These are phyloP conservation scores for Nigrospora oryzae DNA, from an alignment of 2,329 filamentous ascomycete species.

Conservation along the genomic window DNA sequence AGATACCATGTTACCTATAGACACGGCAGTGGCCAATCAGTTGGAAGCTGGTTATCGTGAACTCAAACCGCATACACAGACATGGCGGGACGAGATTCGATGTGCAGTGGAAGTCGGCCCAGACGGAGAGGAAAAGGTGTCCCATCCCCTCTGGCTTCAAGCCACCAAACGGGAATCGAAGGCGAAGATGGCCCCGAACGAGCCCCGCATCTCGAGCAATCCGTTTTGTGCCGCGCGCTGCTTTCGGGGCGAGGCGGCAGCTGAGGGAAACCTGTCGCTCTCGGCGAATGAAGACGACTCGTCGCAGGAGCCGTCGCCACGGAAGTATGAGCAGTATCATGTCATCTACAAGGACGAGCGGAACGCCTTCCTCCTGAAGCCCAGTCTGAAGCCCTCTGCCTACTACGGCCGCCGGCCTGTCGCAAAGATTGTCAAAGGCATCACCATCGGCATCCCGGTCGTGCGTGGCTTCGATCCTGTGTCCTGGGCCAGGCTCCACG, in stretches of 20 bases:
- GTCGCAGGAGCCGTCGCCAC: slow-evolving; percentile 33
- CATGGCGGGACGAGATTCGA: slow-evolving; percentile 84
- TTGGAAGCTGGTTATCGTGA: slow-evolving; percentile 86
- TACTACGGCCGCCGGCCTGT: slow-evolving; percentile 79
- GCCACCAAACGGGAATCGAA: slow-evolving; percentile 28
- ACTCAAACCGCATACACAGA: slow-evolving; percentile 79
- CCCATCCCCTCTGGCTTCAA: slow-evolving; percentile 73
- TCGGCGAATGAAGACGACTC: slow-evolving; percentile 26
- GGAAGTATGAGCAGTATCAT: slow-evolving; percentile 64
- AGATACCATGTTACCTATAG: slow-evolving; percentile 86
- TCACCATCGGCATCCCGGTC: slow-evolving; percentile 78
- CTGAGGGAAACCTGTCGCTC: slow-evolving; percentile 34
- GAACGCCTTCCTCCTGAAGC: slow-evolving; percentile 79
- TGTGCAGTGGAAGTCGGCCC: slow-evolving; percentile 88
- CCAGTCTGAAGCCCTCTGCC: slow-evolving; percentile 73
- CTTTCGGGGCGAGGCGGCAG: slow-evolving; percentile 49
- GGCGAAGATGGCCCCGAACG: slow-evolving; percentile 20
- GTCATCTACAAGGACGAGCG: slow-evolving; percentile 76
- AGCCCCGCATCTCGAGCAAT: slow-evolving; percentile 40
- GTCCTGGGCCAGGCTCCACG: slow-evolving; percentile 66
- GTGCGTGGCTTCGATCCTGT: slow-evolving; percentile 78
- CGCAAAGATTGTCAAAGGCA: slow-evolving; percentile 74
- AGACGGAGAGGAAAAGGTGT: slow-evolving; percentile 82
- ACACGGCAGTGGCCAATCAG: slow-evolving; percentile 79
- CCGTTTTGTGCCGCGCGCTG: slow-evolving; percentile 52